A percentile compares a stretch with the other conserved stretches of the same genome.
These are phyloP conservation scores for Butyriboletus regius DNA, from an alignment of 1,284 basidiomycete genomes.

Conservation along the genomic window DNA sequence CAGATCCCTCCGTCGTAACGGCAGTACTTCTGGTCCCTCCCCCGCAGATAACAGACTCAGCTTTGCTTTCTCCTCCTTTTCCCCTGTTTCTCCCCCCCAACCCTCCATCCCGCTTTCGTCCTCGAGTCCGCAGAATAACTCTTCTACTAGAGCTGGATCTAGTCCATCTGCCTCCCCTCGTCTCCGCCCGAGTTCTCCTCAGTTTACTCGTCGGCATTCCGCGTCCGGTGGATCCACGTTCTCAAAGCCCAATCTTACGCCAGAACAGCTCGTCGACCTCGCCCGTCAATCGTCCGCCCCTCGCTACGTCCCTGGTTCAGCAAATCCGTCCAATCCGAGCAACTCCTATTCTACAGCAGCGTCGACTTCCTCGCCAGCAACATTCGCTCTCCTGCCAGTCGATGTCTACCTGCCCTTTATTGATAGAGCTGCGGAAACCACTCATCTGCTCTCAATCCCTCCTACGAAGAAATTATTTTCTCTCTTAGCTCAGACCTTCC, in stretches of 20 bases:
- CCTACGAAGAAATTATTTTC: conserved; percentile 63
- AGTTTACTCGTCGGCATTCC: conserved; percentile 31
- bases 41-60: conserved; percentile 45
- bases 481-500: conserved; percentile 63
- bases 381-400: conserved; percentile 63
- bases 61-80: conserved; percentile 61
- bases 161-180: conserved; percentile 42
- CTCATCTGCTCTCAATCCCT: conserved; percentile 50
- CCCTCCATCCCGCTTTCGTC: conserved; percentile 9
- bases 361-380: conserved; percentile 36
- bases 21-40: conserved; percentile 24
- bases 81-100: conserved; percentile 24
- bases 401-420: conserved; percentile 70
- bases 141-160: conserved; percentile 13
- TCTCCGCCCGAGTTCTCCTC: conserved; percentile 42
- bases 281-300: conserved; percentile 55
- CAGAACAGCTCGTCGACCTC: conserved; percentile 62
- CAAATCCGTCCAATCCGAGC: conserved; percentile 17
- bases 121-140: conserved; percentile 12
- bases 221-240: conserved; percentile 24
- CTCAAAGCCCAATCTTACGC: conserved; percentile 45
- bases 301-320: conserved; percentile 26
- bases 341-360: not conserved
- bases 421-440: conserved; percentile 61
- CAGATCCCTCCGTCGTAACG: conserved; percentile 27